phyloP scores from a whole-genome alignment of 1,139 yeast genomes.

The Candida tetrigidarum region DNA sequence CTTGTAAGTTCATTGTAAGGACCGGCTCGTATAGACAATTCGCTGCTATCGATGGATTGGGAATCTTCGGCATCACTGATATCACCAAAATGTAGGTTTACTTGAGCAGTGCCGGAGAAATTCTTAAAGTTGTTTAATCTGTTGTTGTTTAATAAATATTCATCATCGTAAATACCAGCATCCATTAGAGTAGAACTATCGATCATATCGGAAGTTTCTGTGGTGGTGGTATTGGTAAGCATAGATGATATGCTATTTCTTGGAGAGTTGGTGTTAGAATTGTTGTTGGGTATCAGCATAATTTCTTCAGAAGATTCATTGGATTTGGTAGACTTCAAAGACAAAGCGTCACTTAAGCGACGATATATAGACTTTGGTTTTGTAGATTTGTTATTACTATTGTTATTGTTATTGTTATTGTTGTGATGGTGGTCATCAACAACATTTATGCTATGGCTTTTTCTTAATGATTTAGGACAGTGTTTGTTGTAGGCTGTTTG shows the following conservation, averaged over 20 bases:
- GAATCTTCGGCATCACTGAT: slow-evolving; percentile 1
- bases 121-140: slow-evolving; percentile 28
- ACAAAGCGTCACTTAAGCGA: slow-evolving; percentile 24
- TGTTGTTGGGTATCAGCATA: neutral
- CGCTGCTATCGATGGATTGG: neutral
- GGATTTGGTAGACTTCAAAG: slow-evolving; percentile 20
- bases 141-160: slow-evolving; percentile 27
- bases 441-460: neutral
- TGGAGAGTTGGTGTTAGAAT: neutral
- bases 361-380: slow-evolving; percentile 12
- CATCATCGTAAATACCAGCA: slow-evolving; percentile 26
- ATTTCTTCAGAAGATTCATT: slow-evolving; percentile 14
- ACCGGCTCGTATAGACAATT: neutral
- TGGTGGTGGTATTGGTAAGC: neutral
- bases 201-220: neutral
- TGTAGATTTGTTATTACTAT: neutral
- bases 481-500: neutral
- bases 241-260: neutral
- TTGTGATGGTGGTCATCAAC: too few relatives aligned
- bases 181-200: neutral
- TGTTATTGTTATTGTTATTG: too few relatives aligned
- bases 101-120: slow-evolving; percentile 35
- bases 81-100: slow-evolving; percentile 12
- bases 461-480: neutral
- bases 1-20: neutral